Evolutionary conservation across 2,329 filamentous ascomycete genomes (phyloP).

Genomic region (Xylariaceae sp.): DNA sequence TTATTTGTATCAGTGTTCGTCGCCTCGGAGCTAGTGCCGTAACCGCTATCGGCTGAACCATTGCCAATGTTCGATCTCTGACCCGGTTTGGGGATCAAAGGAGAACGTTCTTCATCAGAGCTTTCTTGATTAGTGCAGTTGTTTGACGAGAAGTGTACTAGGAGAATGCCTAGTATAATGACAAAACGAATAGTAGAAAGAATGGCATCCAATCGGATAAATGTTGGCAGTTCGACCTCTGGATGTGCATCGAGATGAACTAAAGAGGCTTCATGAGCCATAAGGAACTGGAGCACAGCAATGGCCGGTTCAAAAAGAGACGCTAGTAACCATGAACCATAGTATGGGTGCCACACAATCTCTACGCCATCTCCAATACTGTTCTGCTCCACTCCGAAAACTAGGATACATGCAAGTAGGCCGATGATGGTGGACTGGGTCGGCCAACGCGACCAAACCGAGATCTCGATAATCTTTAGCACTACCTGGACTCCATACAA

Average conservation of each 20-base stretch:
- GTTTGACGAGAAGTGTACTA: constrained; percentile 37
- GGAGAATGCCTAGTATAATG: constrained; percentile 36
- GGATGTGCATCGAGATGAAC: constrained; percentile 13
- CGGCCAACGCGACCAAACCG: constrained; percentile 46
- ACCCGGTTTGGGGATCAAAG: constrained; percentile 57
- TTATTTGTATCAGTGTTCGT: constrained; percentile 46
- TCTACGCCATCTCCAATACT: constrained; percentile 57
- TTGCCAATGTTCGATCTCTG: constrained; percentile 37
- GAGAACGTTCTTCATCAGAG: constrained; percentile 61
- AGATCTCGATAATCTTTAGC: constrained; percentile 46
- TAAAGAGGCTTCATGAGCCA: constrained; percentile 24
- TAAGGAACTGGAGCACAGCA: constrained; percentile 45
- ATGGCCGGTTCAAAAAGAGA: constrained; percentile 61
- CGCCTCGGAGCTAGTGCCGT: constrained; percentile 50
- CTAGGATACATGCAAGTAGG: constrained; percentile 64
- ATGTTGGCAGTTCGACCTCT: constrained; percentile 24
- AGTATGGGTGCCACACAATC: constrained; percentile 67
- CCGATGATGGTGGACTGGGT: constrained; percentile 59
- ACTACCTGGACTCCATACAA: constrained; percentile 57
- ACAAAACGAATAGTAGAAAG: constrained; percentile 43
- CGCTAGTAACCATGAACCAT: constrained; percentile 66
- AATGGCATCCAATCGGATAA: constrained; percentile 39
- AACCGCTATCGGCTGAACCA: constrained; percentile 44
- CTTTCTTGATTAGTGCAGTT: constrained; percentile 30
- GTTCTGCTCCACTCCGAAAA: constrained; percentile 67